Evolutionary conservation across 192 early-diverging fungal species (phyloP).

Genomic region (Linnemannia zychae): DNA sequence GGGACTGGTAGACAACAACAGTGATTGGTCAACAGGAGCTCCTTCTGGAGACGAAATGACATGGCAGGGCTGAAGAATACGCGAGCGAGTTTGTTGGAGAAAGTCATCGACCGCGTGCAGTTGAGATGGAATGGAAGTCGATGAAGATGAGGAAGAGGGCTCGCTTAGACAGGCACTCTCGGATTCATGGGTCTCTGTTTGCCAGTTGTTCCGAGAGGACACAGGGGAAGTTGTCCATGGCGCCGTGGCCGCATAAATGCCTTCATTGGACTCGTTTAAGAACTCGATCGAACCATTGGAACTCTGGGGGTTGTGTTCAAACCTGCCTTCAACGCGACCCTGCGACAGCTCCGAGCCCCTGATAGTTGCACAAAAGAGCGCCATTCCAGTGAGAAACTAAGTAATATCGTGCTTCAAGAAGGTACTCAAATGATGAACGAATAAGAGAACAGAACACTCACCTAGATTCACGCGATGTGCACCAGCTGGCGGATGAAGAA

Average conservation of each 20-base stretch:
- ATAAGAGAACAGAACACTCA: background rate
- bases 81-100: background rate
- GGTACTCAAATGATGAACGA: background rate
- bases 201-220: background rate
- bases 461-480: constrained; percentile 19
- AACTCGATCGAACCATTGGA: constrained; percentile 13
- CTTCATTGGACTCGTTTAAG: background rate
- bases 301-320: background rate
- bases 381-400: background rate
- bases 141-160: background rate
- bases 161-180: background rate
- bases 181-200: background rate
- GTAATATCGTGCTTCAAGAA: background rate
- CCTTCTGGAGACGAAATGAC: background rate
- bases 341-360: background rate
- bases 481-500: background rate
- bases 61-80: background rate
- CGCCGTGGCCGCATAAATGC: background rate
- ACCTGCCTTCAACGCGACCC: background rate
- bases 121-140: background rate
- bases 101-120: background rate
- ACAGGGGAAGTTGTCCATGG: background rate
- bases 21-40: background rate
- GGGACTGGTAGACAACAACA: background rate
- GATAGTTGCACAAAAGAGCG: background rate